Conservation (phyloP, 1,284 basidiomycete species). For the Porogramme epimiltina region DNA sequence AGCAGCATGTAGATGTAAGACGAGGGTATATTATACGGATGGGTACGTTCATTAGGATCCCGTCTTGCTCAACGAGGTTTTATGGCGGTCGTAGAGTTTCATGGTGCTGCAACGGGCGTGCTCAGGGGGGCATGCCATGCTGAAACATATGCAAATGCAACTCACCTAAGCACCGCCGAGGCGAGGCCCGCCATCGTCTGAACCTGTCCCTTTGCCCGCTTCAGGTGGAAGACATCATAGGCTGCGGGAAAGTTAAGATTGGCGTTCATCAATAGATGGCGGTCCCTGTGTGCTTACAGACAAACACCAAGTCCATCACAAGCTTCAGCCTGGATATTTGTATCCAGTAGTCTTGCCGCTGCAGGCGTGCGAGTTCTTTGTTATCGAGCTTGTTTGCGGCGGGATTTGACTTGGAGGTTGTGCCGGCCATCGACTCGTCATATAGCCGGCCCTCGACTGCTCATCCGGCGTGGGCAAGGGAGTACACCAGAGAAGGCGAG, state of each 20-base stretch:
- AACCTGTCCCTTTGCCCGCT: constrained; percentile 58
- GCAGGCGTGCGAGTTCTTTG: constrained; percentile 66
- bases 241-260: constrained; percentile 34
- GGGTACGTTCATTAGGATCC: constrained; percentile 20
- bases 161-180: constrained; percentile 72
- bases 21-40: constrained; percentile 14
- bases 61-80: constrained; percentile 56
- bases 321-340: constrained; percentile 69
- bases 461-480: background rate
- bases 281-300: constrained; percentile 57
- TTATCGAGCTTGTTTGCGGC: constrained; percentile 63
- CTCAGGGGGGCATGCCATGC: background rate
- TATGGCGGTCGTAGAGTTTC: constrained; percentile 73
- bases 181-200: constrained; percentile 68
- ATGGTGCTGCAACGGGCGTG: constrained; percentile 46
- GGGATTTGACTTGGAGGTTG: constrained; percentile 69
- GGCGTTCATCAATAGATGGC: too few species aligned
- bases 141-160: background rate
- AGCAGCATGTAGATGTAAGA: constrained; percentile 11
- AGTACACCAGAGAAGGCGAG: background rate
- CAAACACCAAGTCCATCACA: constrained; percentile 80
- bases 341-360: constrained; percentile 75
- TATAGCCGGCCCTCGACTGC: constrained; percentile 73
- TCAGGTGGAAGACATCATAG: constrained; percentile 58
- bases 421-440: constrained; percentile 68